Evolutionary conservation across 2,329 filamentous ascomycete species (phyloP).

Genomic region (Neofusicoccum sp.): DNA sequence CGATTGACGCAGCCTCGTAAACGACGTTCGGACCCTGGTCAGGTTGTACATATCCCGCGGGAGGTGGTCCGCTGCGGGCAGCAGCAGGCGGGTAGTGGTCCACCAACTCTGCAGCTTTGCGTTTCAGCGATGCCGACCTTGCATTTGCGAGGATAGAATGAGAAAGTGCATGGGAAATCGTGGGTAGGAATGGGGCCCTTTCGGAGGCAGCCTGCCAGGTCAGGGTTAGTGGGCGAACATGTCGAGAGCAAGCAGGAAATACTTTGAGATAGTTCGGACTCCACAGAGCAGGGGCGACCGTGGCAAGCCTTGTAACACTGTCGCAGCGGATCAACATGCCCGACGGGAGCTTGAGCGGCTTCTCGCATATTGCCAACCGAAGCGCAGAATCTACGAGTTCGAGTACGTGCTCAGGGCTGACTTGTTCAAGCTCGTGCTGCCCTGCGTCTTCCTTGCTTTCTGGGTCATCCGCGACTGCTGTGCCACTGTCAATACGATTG

Average conservation of each 20-base stretch:
- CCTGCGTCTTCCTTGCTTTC: neutral
- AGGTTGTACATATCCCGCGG: neutral
- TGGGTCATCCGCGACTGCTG: conserved; percentile 1
- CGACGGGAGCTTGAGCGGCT: conserved; percentile 25
- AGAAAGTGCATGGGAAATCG: conserved; percentile 25
- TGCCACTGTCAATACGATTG: conserved; percentile 14
- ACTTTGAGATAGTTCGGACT: conserved; percentile 40
- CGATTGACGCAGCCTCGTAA: conserved; percentile 8
- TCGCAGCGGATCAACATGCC: conserved; percentile 36
- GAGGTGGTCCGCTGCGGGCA: conserved; percentile 4
- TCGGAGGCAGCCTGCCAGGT: conserved; percentile 17
- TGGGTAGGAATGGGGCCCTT: conserved; percentile 24
- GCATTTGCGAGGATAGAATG: conserved; percentile 23
- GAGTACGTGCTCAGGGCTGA: conserved; percentile 20
- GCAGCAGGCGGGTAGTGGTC: neutral
- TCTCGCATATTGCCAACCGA: conserved; percentile 38
- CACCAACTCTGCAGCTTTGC: conserved; percentile 19
- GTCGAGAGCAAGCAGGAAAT: neutral
- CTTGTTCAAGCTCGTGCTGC: conserved; percentile 8
- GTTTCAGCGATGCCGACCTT: conserved; percentile 22
- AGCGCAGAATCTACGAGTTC: conserved; percentile 40
- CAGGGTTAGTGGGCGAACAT: neutral
- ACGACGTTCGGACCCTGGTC: neutral
- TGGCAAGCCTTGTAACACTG: conserved; percentile 38
- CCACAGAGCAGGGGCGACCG: conserved; percentile 45